Base-by-base conservation (phyloP, 352 stramenopile species). In the Aphanomyces cochlioides region DNA sequence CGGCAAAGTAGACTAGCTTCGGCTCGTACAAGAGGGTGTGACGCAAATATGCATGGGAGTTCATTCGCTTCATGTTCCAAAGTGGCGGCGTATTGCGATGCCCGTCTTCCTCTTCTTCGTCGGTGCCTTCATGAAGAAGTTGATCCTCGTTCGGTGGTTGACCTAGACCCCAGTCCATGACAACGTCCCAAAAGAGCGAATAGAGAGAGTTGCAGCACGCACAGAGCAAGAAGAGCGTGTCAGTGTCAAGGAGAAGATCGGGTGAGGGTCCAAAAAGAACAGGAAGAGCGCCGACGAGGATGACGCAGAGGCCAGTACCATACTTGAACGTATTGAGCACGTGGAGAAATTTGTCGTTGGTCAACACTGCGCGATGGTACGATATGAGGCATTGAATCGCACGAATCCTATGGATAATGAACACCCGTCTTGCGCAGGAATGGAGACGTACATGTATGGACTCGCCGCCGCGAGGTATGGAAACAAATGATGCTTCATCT, bases 121-220 rank as follows among this genome's bases (percentile, higher is more conserved):
- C 40, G 15, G 54, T 15, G 19, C 8, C 15, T 13, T 58, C 50
- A 21, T 58, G 50, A 28, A 28, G 28, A 28, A 28, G 28, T 28
- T 28, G 28, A 53, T n/a, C 45, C 7, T 28, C 17, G 12, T 40
- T 41, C 8, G 54, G 54, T 0, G 86, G 86, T 66, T 93, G 82
- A n/a, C 84, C 88, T 7, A 97, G 79, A 7, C 93, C 93, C 95
- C 96, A 98, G 78, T 98, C 95, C 90, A 99, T 98, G 70, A 96
- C 90, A 2, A 99, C 93, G 75, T 99, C 96, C 96, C 96, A 99
- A 7, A 89, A 83, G 77, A 98, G 98, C 69, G 92, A 98, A 75
- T 98, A 99, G 13, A 98, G 77, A 47, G 94, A 98, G 67, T 96
- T 98, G 68, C 96, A 94, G 8, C 90, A 85, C 0, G 86, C 88